Percentiles rank a stretch among this genome's conserved stretches.
phyloP scores from a whole-genome alignment of 2,329 filamentous ascomycete genomes.

The Claviceps maximensis region DNA sequence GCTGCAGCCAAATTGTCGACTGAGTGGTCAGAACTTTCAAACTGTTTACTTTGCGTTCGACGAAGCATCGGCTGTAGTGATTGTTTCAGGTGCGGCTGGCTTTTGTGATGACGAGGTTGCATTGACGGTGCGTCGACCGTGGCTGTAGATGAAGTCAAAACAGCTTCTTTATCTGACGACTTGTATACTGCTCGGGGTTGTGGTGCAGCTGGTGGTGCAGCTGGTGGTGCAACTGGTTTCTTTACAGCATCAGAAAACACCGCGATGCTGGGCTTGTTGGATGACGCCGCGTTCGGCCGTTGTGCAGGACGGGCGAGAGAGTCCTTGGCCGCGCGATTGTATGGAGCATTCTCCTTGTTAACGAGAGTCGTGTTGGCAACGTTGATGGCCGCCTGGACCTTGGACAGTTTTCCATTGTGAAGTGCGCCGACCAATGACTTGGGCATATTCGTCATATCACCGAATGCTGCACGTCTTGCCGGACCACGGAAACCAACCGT shows the following conservation, averaged over 20 bases:
- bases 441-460: slow-evolving; percentile 64
- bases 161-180: slow-evolving; percentile 3
- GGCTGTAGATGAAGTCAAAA: slow-evolving; percentile 1
- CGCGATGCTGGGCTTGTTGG: background rate
- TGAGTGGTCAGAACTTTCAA: slow-evolving; percentile 15
- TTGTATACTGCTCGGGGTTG: slow-evolving; percentile 1
- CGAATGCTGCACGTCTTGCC: slow-evolving; percentile 67
- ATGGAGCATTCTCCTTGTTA: slow-evolving; percentile 32
- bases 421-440: slow-evolving; percentile 19
- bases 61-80: slow-evolving; percentile 26
- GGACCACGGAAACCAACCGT: slow-evolving; percentile 24
- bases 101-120: slow-evolving; percentile 37
- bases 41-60: slow-evolving; percentile 31
- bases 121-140: slow-evolving; percentile 14
- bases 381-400: slow-evolving; percentile 14
- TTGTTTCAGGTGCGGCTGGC: slow-evolving; percentile 37
- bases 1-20: slow-evolving; percentile 1
- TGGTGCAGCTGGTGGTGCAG: background rate
- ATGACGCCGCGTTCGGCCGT: slow-evolving; percentile 8
- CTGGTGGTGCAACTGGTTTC: slow-evolving; percentile 9
- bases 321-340: slow-evolving; percentile 17
- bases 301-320: slow-evolving; percentile 26
- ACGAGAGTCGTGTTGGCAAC: slow-evolving; percentile 14
- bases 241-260: slow-evolving; percentile 8
- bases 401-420: slow-evolving; percentile 24